phyloP scores from a whole-genome alignment of 768 basidiomycete species.

The Kwoniella sp. region DNA sequence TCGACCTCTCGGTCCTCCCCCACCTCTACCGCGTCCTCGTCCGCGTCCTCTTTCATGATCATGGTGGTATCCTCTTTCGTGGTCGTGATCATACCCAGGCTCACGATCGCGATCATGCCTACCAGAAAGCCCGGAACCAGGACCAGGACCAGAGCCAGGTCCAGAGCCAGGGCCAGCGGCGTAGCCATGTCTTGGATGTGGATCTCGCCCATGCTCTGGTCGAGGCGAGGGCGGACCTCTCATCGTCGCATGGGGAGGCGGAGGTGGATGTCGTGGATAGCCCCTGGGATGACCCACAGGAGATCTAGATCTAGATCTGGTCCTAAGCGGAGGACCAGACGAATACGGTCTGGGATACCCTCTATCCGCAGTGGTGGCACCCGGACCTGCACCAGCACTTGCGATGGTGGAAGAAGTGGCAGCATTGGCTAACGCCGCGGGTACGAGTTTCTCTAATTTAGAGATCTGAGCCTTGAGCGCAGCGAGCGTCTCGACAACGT shows the following conservation, averaged over 20 bases:
- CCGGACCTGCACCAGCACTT: too few relatives aligned
- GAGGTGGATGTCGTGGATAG: neutral
- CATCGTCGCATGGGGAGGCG: too few relatives aligned
- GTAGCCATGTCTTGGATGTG: neutral
- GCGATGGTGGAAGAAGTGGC: neutral
- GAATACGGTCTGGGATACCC: neutral
- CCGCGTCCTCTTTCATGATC: neutral
- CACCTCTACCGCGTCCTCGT: neutral
- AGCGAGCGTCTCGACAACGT: constrained; percentile 23
- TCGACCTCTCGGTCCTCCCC: neutral
- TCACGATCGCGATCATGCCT: neutral
- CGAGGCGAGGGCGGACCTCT: neutral
- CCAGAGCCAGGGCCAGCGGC: neutral
- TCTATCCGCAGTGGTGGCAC: neutral
- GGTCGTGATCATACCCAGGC: neutral
- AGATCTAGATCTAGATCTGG: neutral
- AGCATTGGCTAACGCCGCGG: constrained; percentile 2
- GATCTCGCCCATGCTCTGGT: neutral
- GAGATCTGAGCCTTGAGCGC: constrained; percentile 27
- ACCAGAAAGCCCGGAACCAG: too few relatives aligned
- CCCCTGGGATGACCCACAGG: neutral
- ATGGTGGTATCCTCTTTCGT: neutral
- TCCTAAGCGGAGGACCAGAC: neutral
- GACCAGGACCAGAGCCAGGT: neutral
- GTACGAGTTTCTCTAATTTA: constrained; percentile 21